Evolutionary conservation across 768 basidiomycete species (phyloP), one percentile per base, ranked within the genome.

Genomic region (Mycena galopus): DNA sequence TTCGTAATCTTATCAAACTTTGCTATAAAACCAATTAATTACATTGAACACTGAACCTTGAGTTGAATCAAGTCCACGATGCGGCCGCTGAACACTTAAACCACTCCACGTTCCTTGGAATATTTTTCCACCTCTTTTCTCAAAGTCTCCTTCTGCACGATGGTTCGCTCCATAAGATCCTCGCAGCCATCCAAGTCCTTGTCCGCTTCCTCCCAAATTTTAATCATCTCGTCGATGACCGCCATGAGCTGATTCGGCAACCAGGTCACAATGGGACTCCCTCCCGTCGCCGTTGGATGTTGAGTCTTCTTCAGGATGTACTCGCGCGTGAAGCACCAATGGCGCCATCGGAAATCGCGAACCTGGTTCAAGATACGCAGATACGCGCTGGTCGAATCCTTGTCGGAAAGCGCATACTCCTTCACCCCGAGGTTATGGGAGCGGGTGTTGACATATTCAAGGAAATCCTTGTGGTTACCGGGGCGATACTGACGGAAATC

Each of bases 271-370:
- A 74, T 74, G 17, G 69, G 73, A 23, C 69, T 71, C 9, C 73
- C 73, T 11, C 73, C 81, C 4, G 81, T 82, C 19, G 81, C 81
- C 47, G 78, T 78, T 21, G 75, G 73, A 62, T 80, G 76, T 16
- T 71, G 67, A 14, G 77, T 78, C 53, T 76, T 73, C 67, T 78
- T 76, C 33, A 82, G 60, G 35, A 82, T 81, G 62, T 81, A 81
- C 61, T 81, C 79, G 59, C 77, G 77, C 8, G 81, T 82, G 73
- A 81, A 82, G 55, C 78, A 74, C 81, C 81, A 82, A 56, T 82
- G 81, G 12, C 81, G 75, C 73, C 79, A 77, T 19, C 81, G 66
- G 65, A 82, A 79, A 30, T 82, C 79, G 63, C 79, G 75, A 0
- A 79, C 75, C 65, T 80, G 75, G 58, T 80, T 78, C 47, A 79